A percentile compares a stretch with the other conserved stretches of the same genome.
Evolutionary conservation across 495 filamentous ascomycete genomes (phyloP).

Genomic region (Hypoxylon fuscum): DNA sequence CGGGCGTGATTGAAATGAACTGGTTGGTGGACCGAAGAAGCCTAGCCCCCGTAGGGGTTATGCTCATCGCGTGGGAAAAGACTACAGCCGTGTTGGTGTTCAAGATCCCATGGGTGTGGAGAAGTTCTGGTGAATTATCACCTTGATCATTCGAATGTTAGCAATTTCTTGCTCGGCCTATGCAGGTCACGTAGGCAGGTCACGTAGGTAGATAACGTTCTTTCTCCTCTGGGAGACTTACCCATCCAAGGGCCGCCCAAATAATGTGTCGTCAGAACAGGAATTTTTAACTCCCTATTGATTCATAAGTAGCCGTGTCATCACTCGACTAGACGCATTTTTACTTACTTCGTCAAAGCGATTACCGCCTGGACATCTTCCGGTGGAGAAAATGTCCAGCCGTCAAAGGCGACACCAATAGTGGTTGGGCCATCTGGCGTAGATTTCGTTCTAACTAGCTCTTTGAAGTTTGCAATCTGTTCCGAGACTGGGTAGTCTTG

Average conservation of each 20-base stretch:
- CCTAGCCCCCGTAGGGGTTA: slow-evolving; percentile 26
- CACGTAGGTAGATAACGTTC: background rate
- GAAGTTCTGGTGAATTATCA: slow-evolving; percentile 41
- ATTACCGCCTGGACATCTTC: slow-evolving; percentile 36
- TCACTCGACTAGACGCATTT: background rate
- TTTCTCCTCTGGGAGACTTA: slow-evolving; percentile 25
- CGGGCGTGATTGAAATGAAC: slow-evolving; percentile 56
- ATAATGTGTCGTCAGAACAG: slow-evolving; percentile 49
- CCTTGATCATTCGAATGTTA: slow-evolving; percentile 8
- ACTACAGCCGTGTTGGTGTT: slow-evolving; percentile 47
- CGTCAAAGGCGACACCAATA: slow-evolving; percentile 49
- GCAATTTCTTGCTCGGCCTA: too few species aligned
- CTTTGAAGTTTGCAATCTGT: slow-evolving; percentile 43
- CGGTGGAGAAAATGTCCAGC: slow-evolving; percentile 28
- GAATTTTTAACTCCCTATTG: slow-evolving; percentile 38
- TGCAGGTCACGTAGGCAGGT: slow-evolving; percentile 7
- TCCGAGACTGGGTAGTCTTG: slow-evolving; percentile 34
- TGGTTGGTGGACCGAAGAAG: slow-evolving; percentile 51
- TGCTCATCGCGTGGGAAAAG: slow-evolving; percentile 48
- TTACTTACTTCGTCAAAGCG: slow-evolving; percentile 26
- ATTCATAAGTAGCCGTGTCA: background rate
- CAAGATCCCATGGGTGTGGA: slow-evolving; percentile 41
- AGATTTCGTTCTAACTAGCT: slow-evolving; percentile 21
- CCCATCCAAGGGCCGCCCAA: slow-evolving; percentile 46
- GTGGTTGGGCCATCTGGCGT: slow-evolving; percentile 24